phyloP scores from a whole-genome alignment of 306 rosid genomes.

The Trichosanthes truncata region DNA sequence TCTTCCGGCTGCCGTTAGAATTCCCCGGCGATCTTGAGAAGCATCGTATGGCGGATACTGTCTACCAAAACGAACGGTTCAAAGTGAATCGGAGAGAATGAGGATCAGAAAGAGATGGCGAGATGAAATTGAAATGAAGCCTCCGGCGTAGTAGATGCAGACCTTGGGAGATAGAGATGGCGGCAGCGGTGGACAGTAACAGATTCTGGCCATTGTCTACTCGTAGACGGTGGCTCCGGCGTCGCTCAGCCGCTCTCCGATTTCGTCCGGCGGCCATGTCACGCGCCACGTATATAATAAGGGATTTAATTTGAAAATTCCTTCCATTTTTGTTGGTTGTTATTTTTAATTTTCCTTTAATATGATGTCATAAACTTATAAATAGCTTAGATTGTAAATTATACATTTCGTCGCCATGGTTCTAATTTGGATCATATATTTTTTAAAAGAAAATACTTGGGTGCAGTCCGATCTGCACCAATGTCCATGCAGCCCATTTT shows the following conservation, averaged over 20 bases:
- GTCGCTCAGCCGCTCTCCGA: background rate
- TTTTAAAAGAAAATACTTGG: too few relatives aligned
- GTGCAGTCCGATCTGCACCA: too few relatives aligned
- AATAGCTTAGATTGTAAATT: too few relatives aligned
- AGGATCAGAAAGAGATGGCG: background rate
- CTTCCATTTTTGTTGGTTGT: background rate
- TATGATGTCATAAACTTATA: too few relatives aligned
- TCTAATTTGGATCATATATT: too few relatives aligned
- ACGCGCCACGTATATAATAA: background rate
- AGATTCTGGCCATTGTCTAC: background rate
- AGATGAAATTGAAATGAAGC: background rate
- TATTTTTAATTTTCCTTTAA: background rate
- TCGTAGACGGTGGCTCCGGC: background rate
- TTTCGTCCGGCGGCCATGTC: constrained; percentile 7
- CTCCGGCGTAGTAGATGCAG: background rate
- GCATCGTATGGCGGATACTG: constrained; percentile 22
- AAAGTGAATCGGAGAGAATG: background rate
- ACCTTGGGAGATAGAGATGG: constrained; percentile 2
- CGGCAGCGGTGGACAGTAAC: background rate
- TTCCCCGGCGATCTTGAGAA: constrained; percentile 15
- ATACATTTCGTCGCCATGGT: too few relatives aligned
- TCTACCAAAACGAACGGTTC: constrained; percentile 8
- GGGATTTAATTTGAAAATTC: background rate
- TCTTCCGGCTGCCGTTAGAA: constrained; percentile 7
- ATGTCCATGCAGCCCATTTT: too few relatives aligned